A percentile compares a stretch with the other conserved stretches of the same genome.
Conservation (phyloP, 2,329 filamentous ascomycete species). For the Myriosclerotinia scirpicola region DNA sequence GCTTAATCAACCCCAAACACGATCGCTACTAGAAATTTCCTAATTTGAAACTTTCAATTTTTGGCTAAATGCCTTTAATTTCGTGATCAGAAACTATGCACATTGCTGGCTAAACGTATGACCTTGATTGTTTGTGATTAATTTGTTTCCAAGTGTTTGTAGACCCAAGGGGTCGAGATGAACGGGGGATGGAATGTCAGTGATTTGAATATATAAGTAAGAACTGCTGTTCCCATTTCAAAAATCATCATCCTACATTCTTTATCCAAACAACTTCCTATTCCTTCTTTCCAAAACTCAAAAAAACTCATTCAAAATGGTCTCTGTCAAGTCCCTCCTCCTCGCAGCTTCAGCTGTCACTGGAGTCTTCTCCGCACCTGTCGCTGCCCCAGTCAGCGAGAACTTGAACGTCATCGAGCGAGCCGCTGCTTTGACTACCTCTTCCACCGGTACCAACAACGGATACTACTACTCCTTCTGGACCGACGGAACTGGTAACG, state of each 20-base stretch:
- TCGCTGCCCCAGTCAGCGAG: background rate
- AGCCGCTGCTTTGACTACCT: slow-evolving; percentile 6
- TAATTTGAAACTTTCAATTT: too few species aligned
- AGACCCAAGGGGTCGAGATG: background rate
- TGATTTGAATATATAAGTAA: background rate
- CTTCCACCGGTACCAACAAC: slow-evolving; percentile 17
- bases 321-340: slow-evolving; percentile 15
- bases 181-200: background rate
- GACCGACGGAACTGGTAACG: slow-evolving; percentile 51
- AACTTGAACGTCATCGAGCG: slow-evolving; percentile 9
- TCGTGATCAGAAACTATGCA: too few species aligned
- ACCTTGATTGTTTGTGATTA: too few species aligned
- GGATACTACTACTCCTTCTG: slow-evolving; percentile 57
- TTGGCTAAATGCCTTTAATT: too few species aligned
- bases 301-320: slow-evolving; percentile 11
- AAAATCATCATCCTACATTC: background rate
- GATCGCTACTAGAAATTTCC: too few species aligned
- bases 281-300: background rate
- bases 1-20: too few species aligned
- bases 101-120: too few species aligned
- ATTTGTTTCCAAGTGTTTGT: background rate
- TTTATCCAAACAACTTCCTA: background rate
- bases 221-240: background rate
- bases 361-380: slow-evolving; percentile 17
- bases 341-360: slow-evolving; percentile 18